Percentiles rank a stretch among this genome's conserved stretches.
Evolutionary conservation across 768 basidiomycete species (phyloP).

Genomic region (Lactarius akahatsu): DNA sequence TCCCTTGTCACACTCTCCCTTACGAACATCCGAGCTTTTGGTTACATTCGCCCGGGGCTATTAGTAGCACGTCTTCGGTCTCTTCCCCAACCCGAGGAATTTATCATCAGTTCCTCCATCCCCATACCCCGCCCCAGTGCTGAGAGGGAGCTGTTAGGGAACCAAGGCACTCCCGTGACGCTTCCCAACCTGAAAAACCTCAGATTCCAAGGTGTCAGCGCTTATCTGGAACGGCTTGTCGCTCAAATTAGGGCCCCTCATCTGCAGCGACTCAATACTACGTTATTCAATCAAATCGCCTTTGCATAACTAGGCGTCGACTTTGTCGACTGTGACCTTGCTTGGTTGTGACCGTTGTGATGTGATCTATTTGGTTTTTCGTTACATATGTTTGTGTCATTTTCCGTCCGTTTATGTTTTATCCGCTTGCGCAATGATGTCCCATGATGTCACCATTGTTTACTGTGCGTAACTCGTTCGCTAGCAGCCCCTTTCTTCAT

Average conservation of each 20-base stretch:
- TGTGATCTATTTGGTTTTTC: too few relatives aligned
- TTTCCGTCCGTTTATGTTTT: too few relatives aligned
- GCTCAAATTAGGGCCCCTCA: not conserved
- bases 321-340: too few relatives aligned
- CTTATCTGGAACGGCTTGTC: not conserved
- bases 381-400: too few relatives aligned
- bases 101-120: conserved; percentile 5
- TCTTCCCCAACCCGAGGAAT: conserved; percentile 4
- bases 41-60: not conserved
- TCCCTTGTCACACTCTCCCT: not conserved
- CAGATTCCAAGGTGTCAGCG: not conserved
- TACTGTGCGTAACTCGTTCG: too few relatives aligned
- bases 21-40: not conserved
- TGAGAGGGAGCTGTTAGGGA: not conserved
- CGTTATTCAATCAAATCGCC: not conserved
- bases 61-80: not conserved
- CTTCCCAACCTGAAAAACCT: not conserved
- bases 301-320: too few relatives aligned
- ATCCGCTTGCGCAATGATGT: too few relatives aligned
- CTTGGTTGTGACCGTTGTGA: too few relatives aligned
- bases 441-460: too few relatives aligned
- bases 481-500: too few relatives aligned
- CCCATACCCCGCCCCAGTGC: not conserved
- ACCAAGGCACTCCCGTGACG: not conserved
- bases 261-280: not conserved